Base-by-base conservation (phyloP, 1,139 yeast genomes). In the Hansenula anomala region DNA sequence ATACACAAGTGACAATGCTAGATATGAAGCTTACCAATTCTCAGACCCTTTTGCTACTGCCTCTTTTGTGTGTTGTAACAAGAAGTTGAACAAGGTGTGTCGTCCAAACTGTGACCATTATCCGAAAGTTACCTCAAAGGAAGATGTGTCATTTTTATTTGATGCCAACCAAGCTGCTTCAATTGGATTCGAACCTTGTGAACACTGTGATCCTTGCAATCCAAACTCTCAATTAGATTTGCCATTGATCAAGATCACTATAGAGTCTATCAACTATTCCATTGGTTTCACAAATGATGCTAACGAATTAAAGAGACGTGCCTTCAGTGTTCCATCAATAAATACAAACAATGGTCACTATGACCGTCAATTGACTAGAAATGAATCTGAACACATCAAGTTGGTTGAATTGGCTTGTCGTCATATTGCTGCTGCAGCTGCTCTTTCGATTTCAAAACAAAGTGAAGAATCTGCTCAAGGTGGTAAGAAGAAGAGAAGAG, bases 371-470 rank as follows among this genome's bases (percentile, higher is more conserved):
- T 45, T 45, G 37, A 67, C 79, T 20, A 77, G 76, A 52, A 77
- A 76, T 54, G 84, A 79, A 56, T 64, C 75, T 36, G 89, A 83
- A 52, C 92, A 84, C 55, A 71, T 79, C 49, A 70, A 83, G 42
- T 67, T 85, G 28, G 88, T 84, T 20, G 86, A 81, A 55, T 74
- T 83, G 51, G 94, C 95, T 1, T 85, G 95, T 57, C 77, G 92
- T 46, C 92, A 84, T 58, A 80, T 85, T 56, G 92, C 94, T 0
- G 68, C 80, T 34, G 94, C 94, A 20, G 95, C 94, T 4, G 85
- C 81, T 13, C 67, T 73, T 30, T 75, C 78, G 15, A 71, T 78
- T n/a, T 52, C 58, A 15, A 61, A 51, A 38, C 45, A 52, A 52
- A 51, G 53, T 20, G 40, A 39, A 6, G 60, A 56, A 24, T 44